These are phyloP conservation scores for Alternaria triticimaculans DNA, from an alignment of 2,329 filamentous ascomycete species.

Conservation along the genomic window DNA sequence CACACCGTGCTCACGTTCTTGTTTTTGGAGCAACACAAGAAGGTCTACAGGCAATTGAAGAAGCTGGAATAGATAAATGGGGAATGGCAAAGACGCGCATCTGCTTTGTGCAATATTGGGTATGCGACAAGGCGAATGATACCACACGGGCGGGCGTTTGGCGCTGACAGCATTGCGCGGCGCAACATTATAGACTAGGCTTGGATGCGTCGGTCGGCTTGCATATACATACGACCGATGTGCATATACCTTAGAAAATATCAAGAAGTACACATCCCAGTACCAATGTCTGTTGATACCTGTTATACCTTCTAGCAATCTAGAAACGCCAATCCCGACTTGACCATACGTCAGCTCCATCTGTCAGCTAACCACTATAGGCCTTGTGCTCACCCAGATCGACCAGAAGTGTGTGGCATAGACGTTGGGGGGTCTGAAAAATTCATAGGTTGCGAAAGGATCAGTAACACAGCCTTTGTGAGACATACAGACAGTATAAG, in stretches of 20 bases:
- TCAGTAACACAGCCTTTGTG: neutral
- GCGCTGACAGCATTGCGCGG: neutral
- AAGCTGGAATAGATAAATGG: neutral
- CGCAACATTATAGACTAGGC: neutral
- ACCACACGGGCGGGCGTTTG: slow-evolving; percentile 15
- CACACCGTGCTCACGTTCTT: slow-evolving; percentile 89
- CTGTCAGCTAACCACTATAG: neutral
- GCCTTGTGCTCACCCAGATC: neutral
- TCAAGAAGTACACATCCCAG: neutral
- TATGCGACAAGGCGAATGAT: slow-evolving; percentile 6
- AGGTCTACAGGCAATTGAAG: slow-evolving; percentile 64
- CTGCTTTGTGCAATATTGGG: neutral
- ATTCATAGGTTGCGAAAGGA: neutral
- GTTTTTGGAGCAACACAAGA: slow-evolving; percentile 87
- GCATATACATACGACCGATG: neutral
- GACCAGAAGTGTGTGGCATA: neutral
- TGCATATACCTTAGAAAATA: neutral
- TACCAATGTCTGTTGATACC: neutral
- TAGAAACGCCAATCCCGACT: neutral
- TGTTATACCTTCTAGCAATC: neutral
- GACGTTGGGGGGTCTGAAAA: neutral
- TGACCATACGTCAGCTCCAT: neutral
- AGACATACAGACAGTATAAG: neutral
- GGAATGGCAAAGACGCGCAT: neutral
- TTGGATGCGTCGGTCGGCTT: neutral